Evolutionary conservation across 768 basidiomycete genomes (phyloP).

Genomic region (Psilocybe cubensis): DNA sequence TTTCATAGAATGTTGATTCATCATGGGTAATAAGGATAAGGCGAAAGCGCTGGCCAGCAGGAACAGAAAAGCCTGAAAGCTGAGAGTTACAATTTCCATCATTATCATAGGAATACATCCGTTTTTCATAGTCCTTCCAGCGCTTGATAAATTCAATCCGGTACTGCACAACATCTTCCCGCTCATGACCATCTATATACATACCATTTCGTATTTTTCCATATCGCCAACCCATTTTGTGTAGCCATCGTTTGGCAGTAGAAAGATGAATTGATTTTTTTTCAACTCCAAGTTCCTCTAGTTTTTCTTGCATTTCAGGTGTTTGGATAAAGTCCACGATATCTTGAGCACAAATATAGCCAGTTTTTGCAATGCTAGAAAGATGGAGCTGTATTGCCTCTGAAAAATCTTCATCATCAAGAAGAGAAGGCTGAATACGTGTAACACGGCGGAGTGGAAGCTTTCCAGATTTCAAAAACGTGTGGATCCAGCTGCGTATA

Average conservation of each 20-base stretch:
- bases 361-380: constrained; percentile 23
- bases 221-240: constrained; percentile 34
- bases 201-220: constrained; percentile 29
- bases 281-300: too few relatives aligned
- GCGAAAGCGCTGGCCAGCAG: constrained; percentile 11
- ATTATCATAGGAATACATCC: constrained; percentile 28
- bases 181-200: constrained; percentile 43
- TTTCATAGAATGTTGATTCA: constrained; percentile 42
- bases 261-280: constrained; percentile 9
- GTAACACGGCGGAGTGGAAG: constrained; percentile 31
- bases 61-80: constrained; percentile 24
- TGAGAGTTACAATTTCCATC: constrained; percentile 21
- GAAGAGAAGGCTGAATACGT: constrained; percentile 20
- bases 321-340: constrained; percentile 33
- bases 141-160: constrained; percentile 25
- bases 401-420: constrained; percentile 36
- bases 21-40: constrained; percentile 34
- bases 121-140: constrained; percentile 28
- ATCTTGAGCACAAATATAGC: constrained; percentile 29
- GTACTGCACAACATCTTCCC: constrained; percentile 39
- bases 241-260: constrained; percentile 37
- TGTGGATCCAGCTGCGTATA: constrained; percentile 32
- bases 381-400: constrained; percentile 30
- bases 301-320: constrained; percentile 23
- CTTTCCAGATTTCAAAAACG: constrained; percentile 19